Conservation (phyloP, 2,329 filamentous ascomycete species). For the Ramularia endophylla region DNA sequence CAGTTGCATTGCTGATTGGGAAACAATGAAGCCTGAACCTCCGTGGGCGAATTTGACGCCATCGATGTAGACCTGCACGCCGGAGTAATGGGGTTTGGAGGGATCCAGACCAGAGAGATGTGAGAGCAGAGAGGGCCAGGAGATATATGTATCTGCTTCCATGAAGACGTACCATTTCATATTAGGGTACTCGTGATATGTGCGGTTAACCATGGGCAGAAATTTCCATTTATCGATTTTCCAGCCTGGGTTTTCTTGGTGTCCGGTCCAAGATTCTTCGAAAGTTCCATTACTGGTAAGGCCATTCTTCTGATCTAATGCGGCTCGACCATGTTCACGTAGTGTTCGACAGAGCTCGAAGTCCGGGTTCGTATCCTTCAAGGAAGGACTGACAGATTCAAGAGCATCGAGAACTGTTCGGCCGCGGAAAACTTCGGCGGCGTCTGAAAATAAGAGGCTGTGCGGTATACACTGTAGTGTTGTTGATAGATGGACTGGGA, state of each 20-base stretch:
- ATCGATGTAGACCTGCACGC: conserved; percentile 45
- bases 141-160: conserved; percentile 53
- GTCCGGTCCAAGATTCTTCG: neutral
- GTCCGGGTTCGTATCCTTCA: conserved; percentile 17
- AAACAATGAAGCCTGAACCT: conserved; percentile 39
- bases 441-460: conserved; percentile 35
- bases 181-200: conserved; percentile 33
- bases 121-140: conserved; percentile 50
- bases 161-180: conserved; percentile 56
- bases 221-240: conserved; percentile 47
- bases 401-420: conserved; percentile 31
- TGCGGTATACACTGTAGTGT: conserved; percentile 31
- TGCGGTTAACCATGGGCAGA: conserved; percentile 37
- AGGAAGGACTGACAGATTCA: conserved; percentile 14
- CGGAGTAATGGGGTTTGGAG: conserved; percentile 45
- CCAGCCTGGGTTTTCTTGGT: conserved; percentile 23
- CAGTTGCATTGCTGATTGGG: conserved; percentile 32
- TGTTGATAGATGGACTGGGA: conserved; percentile 31
- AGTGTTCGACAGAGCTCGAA: conserved; percentile 23
- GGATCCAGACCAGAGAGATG: conserved; percentile 46
- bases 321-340: conserved; percentile 12
- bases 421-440: conserved; percentile 30
- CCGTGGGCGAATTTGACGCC: conserved; percentile 34
- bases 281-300: conserved; percentile 12
- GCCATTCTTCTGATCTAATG: conserved; percentile 17